Percentiles rank a stretch among this genome's conserved stretches.
Conservation (phyloP, 2,329 filamentous ascomycete species). For the Diaporthe citrichinensis region DNA sequence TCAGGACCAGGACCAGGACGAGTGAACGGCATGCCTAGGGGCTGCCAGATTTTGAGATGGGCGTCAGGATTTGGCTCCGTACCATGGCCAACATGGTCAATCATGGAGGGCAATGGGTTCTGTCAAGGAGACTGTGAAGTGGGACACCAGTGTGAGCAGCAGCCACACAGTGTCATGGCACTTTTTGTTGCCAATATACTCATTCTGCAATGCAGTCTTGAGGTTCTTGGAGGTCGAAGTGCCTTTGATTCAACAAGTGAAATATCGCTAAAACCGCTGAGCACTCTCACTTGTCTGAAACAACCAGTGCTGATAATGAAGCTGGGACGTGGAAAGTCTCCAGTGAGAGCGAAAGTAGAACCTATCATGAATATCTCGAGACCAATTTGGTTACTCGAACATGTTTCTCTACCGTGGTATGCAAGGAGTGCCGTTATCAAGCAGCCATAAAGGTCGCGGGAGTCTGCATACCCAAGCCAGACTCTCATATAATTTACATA, state of each 20-base stretch:
- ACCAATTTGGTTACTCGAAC: not conserved
- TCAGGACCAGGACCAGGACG: conserved; percentile 51
- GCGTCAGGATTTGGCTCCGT: no score
- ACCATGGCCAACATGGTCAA: not conserved
- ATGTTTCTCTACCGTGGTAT: not conserved
- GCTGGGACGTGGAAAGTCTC: not conserved
- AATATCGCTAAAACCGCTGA: not conserved
- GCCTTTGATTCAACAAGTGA: not conserved
- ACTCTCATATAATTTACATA: conserved; percentile 15
- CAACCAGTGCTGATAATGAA: not conserved
- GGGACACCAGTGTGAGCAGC: not conserved
- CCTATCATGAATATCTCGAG: not conserved
- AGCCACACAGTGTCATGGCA: no score
- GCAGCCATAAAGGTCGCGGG: not conserved
- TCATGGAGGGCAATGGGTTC: not conserved
- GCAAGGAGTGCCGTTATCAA: not conserved
- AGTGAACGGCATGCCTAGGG: not conserved
- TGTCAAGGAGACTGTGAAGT: no score
- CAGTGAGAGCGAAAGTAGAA: not conserved
- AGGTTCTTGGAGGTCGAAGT: not conserved
- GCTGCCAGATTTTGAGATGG: not conserved
- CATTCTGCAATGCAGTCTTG: not conserved
- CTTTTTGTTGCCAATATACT: not conserved
- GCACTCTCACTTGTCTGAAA: conserved; percentile 6
- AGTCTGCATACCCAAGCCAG: not conserved